These are phyloP conservation scores for Westerdykella aurantiaca DNA, from an alignment of 2,329 filamentous ascomycete genomes.

Conservation along the genomic window DNA sequence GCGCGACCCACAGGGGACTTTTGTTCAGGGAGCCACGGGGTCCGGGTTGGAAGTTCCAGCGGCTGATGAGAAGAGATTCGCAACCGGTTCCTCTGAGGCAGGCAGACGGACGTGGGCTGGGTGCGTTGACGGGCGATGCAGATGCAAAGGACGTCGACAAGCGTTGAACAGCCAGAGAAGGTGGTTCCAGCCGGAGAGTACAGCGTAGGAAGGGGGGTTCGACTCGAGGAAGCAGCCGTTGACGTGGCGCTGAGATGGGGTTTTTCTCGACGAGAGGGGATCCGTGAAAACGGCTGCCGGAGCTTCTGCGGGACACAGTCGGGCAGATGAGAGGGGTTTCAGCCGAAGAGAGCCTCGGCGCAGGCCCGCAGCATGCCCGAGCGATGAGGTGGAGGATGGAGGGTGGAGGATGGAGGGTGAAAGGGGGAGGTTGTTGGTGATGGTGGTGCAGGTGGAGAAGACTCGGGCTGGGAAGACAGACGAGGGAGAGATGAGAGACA, in stretches of 20 bases:
- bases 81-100: too few species aligned
- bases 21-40: background rate
- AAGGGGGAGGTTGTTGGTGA: background rate
- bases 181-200: background rate
- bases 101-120: too few species aligned
- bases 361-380: background rate
- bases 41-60: background rate
- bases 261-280: constrained; percentile 13
- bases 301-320: background rate
- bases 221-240: constrained; percentile 15
- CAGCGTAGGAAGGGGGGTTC: constrained; percentile 2
- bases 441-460: constrained; percentile 5
- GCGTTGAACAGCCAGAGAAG: too few species aligned
- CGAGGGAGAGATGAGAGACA: background rate
- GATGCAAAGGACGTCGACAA: too few species aligned
- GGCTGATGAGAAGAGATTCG: too few species aligned
- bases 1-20: background rate
- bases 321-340: constrained; percentile 2
- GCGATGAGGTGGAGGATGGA: constrained; percentile 4
- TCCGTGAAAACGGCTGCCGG: constrained; percentile 20
- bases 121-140: too few species aligned
- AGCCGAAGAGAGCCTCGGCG: background rate
- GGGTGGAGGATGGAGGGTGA: background rate
- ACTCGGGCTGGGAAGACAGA: constrained; percentile 3
- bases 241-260: constrained; percentile 27